Base-by-base conservation (phyloP, 2,329 filamentous ascomycete genomes). In the Xylaria sp. region DNA sequence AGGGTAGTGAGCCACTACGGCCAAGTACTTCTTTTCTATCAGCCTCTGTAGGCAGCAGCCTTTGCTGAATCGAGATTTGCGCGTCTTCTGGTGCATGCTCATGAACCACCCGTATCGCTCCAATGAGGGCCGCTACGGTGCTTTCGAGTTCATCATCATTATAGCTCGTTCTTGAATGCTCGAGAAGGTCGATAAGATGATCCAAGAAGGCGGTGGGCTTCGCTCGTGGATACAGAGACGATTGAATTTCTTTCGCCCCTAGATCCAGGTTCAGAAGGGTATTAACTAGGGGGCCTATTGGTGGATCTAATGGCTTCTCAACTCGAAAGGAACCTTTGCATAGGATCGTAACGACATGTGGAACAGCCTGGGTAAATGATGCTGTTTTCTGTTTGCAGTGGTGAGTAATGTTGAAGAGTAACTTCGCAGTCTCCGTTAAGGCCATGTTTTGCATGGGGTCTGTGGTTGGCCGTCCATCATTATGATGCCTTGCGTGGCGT, bases 321-420 rank as follows among this genome's bases (percentile, higher is more conserved):
- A 84, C 79, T 3, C 87, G 80, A 9, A 88, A 80, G 13, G 87
- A 75, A 19, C 79, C 78, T 51, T 79, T 85, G 65, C 83, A 84
- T 29, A 98, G 80, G 17, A 97, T 84, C 44, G 85, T 84, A 58
- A 93, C 80, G 27, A 98, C 85, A 61, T 87, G 82, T 10, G 87
- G 83, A 41, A 96, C 83, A 2, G 89, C 87, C 21, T 84, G 79
- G 1, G 86, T 86, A 72, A 97, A 96, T 0, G 81, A 77, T 0
- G 80, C 74, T 4, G 79, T 77, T 25, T 89, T 81, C 41, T 88
- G 82, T 3, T 87, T 86, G 67, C 89, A 90, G 70, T 88, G 87
- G 69, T 93, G 88, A 1, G 90, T 90, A 54, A 97, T 82, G 75
- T 97, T 97, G 81, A 96, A 98, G 53, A 96, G 78, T 40, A 98